Evolutionary conservation across 2,329 filamentous ascomycete species (phyloP), one percentile per base, ranked within the genome.

Genomic region (Myriosclerotinia curreyana): DNA sequence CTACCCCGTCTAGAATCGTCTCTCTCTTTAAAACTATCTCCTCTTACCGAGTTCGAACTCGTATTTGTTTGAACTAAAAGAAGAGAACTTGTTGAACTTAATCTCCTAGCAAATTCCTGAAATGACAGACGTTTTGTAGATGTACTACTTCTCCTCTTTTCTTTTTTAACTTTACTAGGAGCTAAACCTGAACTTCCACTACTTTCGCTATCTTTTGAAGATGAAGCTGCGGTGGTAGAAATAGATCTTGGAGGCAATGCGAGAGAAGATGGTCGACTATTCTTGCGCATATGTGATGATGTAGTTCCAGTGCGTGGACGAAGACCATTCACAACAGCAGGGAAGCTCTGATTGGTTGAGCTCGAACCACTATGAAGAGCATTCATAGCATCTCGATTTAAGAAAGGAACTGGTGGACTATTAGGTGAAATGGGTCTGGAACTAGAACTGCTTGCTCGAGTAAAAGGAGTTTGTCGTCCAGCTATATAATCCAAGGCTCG

Each of bases 61-160:
- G 78, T 77, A 72, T 85, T 85, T 66, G 82, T 82, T 76, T 86
- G 83, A 63, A 85, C 79, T 53, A 86, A 77, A 61, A 87, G 77
- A 71, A 86, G 75, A 73, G 81, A 86, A 72, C 82, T 86, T 60
- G 83, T 86, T 72, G 82, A 86, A 69, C 62, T 86, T 62, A 87
- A 74, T 66, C 83, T 78, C 72, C 83, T 84, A 54, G 83, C 82
- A 67, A 86, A 84, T 62, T 88, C 85, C 69, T 80, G 82, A 68
- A 87, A 85, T 76, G 82, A 86, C 63, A 85, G 79, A 66, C 83
- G 79, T 76, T 86, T 86, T 54, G 77, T 76, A 72, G 81, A 85
- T 14, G 81, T 82, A 48, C 77, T 77, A 36, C 84, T 86, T 55
- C 79, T 77, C 40, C 82, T 80, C 68, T 83, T 56, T 81, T 70